Base-by-base conservation (phyloP, 371 early-diverging fungal species). In the Saksenaea oblongispora region DNA sequence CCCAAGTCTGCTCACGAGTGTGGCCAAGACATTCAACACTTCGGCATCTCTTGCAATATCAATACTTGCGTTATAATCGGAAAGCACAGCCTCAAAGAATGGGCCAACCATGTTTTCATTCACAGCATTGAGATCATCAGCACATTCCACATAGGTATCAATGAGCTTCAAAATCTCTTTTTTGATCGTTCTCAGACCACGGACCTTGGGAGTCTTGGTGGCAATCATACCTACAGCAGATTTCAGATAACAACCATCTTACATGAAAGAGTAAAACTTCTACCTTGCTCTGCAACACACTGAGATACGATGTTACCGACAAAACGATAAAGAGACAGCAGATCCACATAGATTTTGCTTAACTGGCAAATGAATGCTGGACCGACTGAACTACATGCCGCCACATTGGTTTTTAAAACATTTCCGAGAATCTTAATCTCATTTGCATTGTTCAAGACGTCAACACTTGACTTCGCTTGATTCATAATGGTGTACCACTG, bases 331-430 rank as follows among this genome's bases (percentile, higher is more conserved):
- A 99, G 82, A 0, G 90, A 87, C 35, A 99, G 82, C 71, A 99
- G 79, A 70, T 96, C 97, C 63, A 89, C 76, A 70, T 92, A 99
- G 58, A 95, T 94, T 31, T 87, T 86, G 37, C 89, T 90, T 13
- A 98, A 81, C 73, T 98, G 99, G 36, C 84, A 68, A 31, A 90
- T 77, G 74, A 93, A 98, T 3, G 90, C 91, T 7, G 51, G 79
- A 27, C 98, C 98, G 59, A 96, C 86, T 10, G 97, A 91, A 1
- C 82, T 79, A 70, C 97, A 96, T 1, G 94, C 96, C 0, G 96
- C 80, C 0, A 95, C 93, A 76, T 98, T 98, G 18, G 95, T 95
- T 74, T 95, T 96, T 66, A 99, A 77, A n/a, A 97, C 90, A 73
- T 97, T 95, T 36, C 86, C 89, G 18, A 99, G 79, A 8, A 92